These are phyloP conservation scores for Leccinum barrowsii DNA, from an alignment of 768 basidiomycete species.

Conservation along the genomic window DNA sequence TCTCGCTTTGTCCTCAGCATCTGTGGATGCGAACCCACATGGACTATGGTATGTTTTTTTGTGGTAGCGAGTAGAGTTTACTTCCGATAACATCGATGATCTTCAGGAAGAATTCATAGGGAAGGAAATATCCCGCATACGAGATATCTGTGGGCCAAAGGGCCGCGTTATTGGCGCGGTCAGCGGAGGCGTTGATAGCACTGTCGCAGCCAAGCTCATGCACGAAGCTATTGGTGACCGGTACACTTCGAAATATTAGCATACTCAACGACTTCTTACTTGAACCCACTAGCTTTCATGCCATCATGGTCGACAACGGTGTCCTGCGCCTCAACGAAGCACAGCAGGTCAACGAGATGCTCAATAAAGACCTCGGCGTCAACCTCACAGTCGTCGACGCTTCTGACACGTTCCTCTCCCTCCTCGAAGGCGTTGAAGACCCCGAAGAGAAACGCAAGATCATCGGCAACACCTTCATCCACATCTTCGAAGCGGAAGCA, in stretches of 20 bases:
- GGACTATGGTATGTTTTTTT: constrained; percentile 81
- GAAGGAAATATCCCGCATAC: constrained; percentile 91
- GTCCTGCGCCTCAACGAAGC: constrained; percentile 92
- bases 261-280: background rate
- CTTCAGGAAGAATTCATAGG: constrained; percentile 92
- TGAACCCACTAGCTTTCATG: constrained; percentile 73
- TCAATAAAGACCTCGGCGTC: constrained; percentile 89
- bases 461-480: constrained; percentile 98
- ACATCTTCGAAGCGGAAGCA: constrained; percentile 95
- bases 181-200: constrained; percentile 95
- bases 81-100: background rate
- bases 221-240: constrained; percentile 98
- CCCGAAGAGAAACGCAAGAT: constrained; percentile 97
- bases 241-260: constrained; percentile 37
- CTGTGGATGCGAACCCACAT: constrained; percentile 75
- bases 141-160: constrained; percentile 88
- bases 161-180: constrained; percentile 98
- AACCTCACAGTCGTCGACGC: constrained; percentile 96
- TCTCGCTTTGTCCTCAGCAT: constrained; percentile 79
- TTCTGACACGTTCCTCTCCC: constrained; percentile 86
- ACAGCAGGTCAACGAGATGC: constrained; percentile 87
- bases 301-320: constrained; percentile 99
- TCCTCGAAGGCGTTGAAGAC: constrained; percentile 89
- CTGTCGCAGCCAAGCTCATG: constrained; percentile 98
- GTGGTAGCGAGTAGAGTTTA: constrained; percentile 1